Base-by-base conservation (phyloP, 495 filamentous ascomycete genomes). In the Glarea lozoyensis region DNA sequence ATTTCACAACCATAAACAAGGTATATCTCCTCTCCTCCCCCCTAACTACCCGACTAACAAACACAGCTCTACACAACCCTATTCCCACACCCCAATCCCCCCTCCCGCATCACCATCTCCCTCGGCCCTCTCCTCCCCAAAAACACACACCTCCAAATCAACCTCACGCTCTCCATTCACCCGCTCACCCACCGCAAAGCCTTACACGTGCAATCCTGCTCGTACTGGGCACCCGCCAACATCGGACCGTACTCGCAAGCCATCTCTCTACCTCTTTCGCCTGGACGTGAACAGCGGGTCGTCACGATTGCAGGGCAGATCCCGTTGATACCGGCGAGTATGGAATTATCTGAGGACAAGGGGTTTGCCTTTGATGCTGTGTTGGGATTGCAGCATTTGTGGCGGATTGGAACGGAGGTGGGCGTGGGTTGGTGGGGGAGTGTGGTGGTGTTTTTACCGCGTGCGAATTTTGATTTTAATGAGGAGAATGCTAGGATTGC, bases 241-340 rank as follows among this genome's bases (percentile, higher is more conserved):
- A 99, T 99, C 40, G 92, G 92, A 0, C 92, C 93, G 0, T 99
- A 99, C 59, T 93, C 87, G 10, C 92, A 99, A 64, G 87, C 92
- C 1, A 78, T 92, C 35, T 68, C 76, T 13, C 59, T 78, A 15
- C 78, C 78, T 22, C 44, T 75, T 3, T 15, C 25, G 21, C 29
- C 31, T 16, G 24, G 22, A n/a, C n/a, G 22, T 11, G 21, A 35
- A 9, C 23, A 31, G 10, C 42, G 46, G 22, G 9, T 32, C 35
- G 65, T 82, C 10, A 74, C 74, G 37, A 69, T 95, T 10, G 89
- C 93, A 1, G 92, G 92, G 0, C 90, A 97, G 59, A 94, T 99
- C 39, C 87, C 92, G 1, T 72, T 99, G 2, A 65, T 90, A 2
- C 92, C 92, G 0, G 73, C 80, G 11, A 76, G 75, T 4, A 96